Base-by-base conservation (phyloP, 2,329 filamentous ascomycete genomes). In the Fusarium anthophilum region DNA sequence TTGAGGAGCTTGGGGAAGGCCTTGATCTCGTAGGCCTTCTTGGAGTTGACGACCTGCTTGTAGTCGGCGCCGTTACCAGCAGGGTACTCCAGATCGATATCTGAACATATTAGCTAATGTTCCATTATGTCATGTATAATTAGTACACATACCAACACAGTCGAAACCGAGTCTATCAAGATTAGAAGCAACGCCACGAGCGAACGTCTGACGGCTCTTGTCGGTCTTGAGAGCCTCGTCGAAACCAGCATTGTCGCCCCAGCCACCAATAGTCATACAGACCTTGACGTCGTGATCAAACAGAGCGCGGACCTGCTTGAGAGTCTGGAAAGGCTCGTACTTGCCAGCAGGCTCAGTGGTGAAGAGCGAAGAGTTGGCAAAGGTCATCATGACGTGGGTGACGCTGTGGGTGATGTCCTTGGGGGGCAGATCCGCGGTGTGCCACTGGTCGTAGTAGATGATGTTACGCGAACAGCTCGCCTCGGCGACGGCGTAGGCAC, bases 11-110 rank as follows among this genome's bases (percentile, higher is more conserved):
- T 84, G 1, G 91, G 91, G 74, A 88, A 94, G 1, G 88, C 88
- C 28, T 86, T 81, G 61, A 93, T 88, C 79, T 94, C 90, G 79
- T 86, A 85, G 4, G 80, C 82, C 77, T 91, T 92, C 50, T 86
- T 79, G 0, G 83, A 82, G 79, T 93, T 93, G 37, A 91, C 87
- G 9, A 86, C 82, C 54, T 85, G 76, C 76, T 89, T 92, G 84
- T 93, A 94, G 81, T 94, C 91, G 37, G 90, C 86, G 38, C 91
- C 91, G 73, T 93, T 93, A 43, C 92, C 91, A 22, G 87, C 87
- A 2, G 83, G 82, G 56, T 86, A 90, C 69, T 89, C 91, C 91
- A 92, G 93, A 77, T 94, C 92, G 47, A 94, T 86, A 70, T 94
- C 91, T 80, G 1, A 17, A 6, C 8, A 2, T 2, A 10, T 64